Evolutionary conservation across 139 green algal genomes (phyloP).

Genomic region (Closterium sp.): DNA sequence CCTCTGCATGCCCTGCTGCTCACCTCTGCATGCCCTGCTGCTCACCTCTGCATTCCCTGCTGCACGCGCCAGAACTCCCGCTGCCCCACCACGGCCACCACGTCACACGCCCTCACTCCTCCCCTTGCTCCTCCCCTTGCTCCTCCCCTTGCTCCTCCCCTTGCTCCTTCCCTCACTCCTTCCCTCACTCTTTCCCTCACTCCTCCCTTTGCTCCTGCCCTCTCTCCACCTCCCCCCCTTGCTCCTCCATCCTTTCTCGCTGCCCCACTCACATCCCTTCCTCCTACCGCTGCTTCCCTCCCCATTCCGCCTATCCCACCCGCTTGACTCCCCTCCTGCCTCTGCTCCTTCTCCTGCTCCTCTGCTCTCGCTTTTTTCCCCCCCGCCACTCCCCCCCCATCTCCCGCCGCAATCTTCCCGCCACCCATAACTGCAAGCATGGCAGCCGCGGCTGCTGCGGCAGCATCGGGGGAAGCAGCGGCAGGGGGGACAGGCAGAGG

Average conservation of each 20-base stretch:
- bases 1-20: no score
- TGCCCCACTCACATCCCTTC: not conserved
- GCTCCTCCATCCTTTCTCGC: not conserved
- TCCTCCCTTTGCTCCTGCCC: not conserved
- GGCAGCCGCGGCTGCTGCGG: not conserved
- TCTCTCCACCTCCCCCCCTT: not conserved
- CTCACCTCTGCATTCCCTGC: not conserved
- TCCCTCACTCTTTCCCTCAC: not conserved
- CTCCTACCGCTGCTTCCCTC: not conserved
- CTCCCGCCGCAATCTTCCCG: not conserved
- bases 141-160: not conserved
- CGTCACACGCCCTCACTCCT: not conserved
- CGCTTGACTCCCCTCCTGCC: not conserved
- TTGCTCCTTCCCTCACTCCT: not conserved
- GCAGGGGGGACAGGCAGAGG: not conserved
- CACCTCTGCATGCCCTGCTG: not conserved
- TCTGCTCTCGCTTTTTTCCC: not conserved
- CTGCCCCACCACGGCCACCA: not conserved
- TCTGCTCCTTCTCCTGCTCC: not conserved
- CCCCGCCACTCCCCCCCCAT: not conserved
- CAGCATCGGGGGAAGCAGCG: not conserved
- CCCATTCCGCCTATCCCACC: not conserved
- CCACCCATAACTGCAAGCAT: not conserved
- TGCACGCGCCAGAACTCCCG: not conserved
- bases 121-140: not conserved